Evolutionary conservation across 192 early-diverging fungal species (phyloP).

Genomic region (Borealophlyctis nickersoniae): DNA sequence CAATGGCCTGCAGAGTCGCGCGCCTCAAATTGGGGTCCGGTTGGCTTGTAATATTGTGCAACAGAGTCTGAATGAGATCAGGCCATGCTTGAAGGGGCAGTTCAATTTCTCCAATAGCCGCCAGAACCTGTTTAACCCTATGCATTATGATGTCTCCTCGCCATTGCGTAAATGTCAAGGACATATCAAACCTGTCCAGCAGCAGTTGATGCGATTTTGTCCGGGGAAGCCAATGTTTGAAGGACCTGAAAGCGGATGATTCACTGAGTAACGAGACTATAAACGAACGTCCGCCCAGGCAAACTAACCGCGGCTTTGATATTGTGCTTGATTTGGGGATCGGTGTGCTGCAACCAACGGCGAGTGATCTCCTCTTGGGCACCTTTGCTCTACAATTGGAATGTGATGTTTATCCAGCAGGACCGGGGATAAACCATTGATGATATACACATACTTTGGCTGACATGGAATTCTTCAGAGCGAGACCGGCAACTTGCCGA

Average conservation of each 20-base stretch:
- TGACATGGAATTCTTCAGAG: slow-evolving; percentile 88
- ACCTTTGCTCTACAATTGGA: slow-evolving; percentile 38
- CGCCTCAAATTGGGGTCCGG: slow-evolving; percentile 68
- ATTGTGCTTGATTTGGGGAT: slow-evolving; percentile 52
- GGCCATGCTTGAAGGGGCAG: slow-evolving; percentile 83
- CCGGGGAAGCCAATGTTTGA: slow-evolving; percentile 52
- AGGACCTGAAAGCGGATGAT: too few species aligned
- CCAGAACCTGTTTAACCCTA: slow-evolving; percentile 74
- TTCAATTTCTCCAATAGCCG: slow-evolving; percentile 92
- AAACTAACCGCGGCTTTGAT: slow-evolving; percentile 67
- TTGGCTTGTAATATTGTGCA: slow-evolving; percentile 64
- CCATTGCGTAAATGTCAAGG: too few species aligned
- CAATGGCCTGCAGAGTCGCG: slow-evolving; percentile 83
- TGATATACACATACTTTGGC: slow-evolving; percentile 66
- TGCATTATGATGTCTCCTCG: too few species aligned
- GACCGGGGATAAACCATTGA: slow-evolving; percentile 3
- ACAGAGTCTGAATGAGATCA: slow-evolving; percentile 77
- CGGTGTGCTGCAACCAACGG: slow-evolving; percentile 65
- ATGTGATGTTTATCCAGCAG: slow-evolving; percentile 12
- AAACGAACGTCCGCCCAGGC: not conserved
- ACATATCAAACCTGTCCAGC: slow-evolving; percentile 70
- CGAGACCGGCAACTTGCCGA: slow-evolving; percentile 81
- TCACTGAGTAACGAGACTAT: not conserved
- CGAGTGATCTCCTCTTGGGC: slow-evolving; percentile 21
- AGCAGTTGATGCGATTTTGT: slow-evolving; percentile 55